Base-by-base conservation (phyloP, 2,329 filamentous ascomycete genomes). In the Periconia macrospinosa region DNA sequence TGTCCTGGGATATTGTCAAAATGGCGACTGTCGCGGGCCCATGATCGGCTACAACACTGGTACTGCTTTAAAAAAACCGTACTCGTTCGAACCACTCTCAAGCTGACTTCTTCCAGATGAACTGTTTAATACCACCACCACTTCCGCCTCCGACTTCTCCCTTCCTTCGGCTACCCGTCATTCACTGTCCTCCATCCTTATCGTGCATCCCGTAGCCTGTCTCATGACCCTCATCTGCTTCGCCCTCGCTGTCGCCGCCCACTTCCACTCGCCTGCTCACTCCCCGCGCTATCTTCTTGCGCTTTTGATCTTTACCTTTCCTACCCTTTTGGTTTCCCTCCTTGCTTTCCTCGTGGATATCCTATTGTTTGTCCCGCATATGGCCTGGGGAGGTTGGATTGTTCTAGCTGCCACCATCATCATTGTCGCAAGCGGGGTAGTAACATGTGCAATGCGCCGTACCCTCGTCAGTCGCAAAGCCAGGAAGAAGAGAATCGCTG, bases 271-370 rank as follows among this genome's bases (percentile, higher is more conserved):
- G 19, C 89, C 93, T 15, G 90, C 91, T 9, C 93, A 97, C 74
- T 97, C 94, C 33, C 87, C 92, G 27, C 86, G 91, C 65, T 99
- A 92, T 70, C 84, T 97, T 5, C 84, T 97, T 33, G 83, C 85
- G 27, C 80, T 97, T 33, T 87, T 97, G 60, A 92, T 97, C 59
- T 83, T 97, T 62, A 88, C 89, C 53, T 86, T 97, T 57, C 83
- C 96, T 47, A 92, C 92, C 9, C 86, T 97, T 45, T 78, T 97
- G 30, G 83, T 94, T 60, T 88, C 90, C 45, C 81, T 97, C 1
- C 81, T 96, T 52, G 90, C 92, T 20, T 97, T 97, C 76, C 79
- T 99, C 23, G 87, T 97, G 66, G 94, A 99, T 74, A 90, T 97
- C 23, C 80, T 99, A 33, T 81, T 99, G 19, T 99, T 99, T 70